A percentile compares a stretch with the other conserved stretches of the same genome.
Evolutionary conservation across 352 stramenopile genomes (phyloP).

Genomic region (Phytophthora fragariaefolia): DNA sequence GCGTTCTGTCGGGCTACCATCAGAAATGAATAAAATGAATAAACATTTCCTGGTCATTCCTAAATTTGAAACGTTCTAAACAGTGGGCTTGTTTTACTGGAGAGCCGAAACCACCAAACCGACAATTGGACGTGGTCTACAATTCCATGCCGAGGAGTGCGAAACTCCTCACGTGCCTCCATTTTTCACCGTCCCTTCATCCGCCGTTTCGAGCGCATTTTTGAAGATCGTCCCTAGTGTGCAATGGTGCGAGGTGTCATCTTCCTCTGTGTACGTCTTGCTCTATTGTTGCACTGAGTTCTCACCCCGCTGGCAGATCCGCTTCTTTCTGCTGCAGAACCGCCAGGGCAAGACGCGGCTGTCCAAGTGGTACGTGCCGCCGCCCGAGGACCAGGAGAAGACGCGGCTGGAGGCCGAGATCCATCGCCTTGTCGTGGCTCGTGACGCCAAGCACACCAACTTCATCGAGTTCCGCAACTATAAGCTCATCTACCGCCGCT

Average conservation of each 20-base stretch:
- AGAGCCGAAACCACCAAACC: no score
- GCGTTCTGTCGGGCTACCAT: no score
- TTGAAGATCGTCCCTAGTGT: background rate
- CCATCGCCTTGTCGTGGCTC: slow-evolving; percentile 87
- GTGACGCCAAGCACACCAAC: slow-evolving; percentile 94
- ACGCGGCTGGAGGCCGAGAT: slow-evolving; percentile 91
- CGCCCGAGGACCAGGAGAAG: slow-evolving; percentile 85
- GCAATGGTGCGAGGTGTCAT: slow-evolving; percentile 18
- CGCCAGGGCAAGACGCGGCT: slow-evolving; percentile 98
- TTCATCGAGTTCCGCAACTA: slow-evolving; percentile 98
- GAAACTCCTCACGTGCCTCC: no score
- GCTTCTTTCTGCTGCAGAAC: slow-evolving; percentile 99
- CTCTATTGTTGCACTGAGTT: slow-evolving; percentile 3
- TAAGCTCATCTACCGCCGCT: slow-evolving; percentile 99
- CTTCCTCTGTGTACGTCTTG: background rate
- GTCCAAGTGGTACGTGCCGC: slow-evolving; percentile 98
- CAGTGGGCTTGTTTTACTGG: no score
- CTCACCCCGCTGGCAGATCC: slow-evolving; percentile 66
- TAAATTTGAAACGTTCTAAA: no score
- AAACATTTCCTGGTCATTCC: no score
- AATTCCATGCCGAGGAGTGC: no score
- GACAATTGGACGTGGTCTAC: no score
- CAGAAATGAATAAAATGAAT: no score
- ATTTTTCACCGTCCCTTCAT: no score
- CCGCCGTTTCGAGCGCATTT: slow-evolving; percentile 19